Conservation (phyloP, 371 early-diverging fungal genomes). For the Mortierella sp. region DNA sequence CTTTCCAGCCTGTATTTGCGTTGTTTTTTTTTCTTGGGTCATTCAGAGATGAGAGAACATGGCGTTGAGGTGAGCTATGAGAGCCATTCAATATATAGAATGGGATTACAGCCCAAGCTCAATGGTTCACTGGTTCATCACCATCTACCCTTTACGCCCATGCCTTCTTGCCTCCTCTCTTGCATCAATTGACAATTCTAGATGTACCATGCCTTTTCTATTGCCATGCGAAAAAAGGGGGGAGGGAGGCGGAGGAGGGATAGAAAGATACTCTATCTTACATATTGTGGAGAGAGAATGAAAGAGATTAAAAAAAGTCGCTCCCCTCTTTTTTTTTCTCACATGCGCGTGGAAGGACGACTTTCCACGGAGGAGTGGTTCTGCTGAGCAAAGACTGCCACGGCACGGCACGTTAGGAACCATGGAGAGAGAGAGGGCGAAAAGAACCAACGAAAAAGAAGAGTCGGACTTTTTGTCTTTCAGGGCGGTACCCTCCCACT, state of each 20-base stretch:
- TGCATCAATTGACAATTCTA: background rate
- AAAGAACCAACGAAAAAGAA: background rate
- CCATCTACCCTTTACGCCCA: conserved; percentile 3
- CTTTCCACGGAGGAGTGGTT: background rate
- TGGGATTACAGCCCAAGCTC: background rate
- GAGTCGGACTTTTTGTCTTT: background rate
- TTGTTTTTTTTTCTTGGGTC: background rate
- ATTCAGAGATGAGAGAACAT: background rate
- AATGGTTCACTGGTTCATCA: too few relatives aligned
- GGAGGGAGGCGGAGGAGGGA: background rate
- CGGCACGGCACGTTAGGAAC: background rate
- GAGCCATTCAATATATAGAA: conserved; percentile 7
- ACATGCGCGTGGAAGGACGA: background rate
- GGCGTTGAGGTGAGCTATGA: background rate
- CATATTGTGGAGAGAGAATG: background rate
- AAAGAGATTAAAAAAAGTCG: background rate
- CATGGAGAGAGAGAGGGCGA: background rate
- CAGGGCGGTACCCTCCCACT: background rate
- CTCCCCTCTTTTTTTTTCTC: background rate
- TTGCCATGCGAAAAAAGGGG: background rate
- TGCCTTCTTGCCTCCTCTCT: background rate
- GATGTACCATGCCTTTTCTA: background rate
- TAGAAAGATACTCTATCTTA: background rate
- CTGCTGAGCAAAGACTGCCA: background rate
- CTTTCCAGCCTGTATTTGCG: background rate